Percentiles rank a stretch among this genome's conserved stretches.
Evolutionary conservation across 352 stramenopile species (phyloP).

Genomic region (Pythium aquatile): DNA sequence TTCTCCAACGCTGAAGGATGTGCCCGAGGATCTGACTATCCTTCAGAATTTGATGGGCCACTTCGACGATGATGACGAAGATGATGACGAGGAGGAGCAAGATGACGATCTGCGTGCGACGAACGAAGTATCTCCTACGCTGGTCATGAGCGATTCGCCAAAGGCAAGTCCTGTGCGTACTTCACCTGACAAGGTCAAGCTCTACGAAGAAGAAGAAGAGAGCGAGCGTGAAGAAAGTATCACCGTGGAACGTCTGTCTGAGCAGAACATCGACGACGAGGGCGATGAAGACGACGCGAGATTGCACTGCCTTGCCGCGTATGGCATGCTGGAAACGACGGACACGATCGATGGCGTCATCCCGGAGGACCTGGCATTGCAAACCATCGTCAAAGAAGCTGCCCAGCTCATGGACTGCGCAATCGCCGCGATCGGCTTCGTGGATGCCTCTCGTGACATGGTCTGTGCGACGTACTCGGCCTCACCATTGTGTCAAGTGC

Average conservation of each 20-base stretch:
- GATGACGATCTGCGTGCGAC: not conserved
- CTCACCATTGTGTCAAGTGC: conserved; percentile 22
- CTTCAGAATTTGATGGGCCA: conserved; percentile 43
- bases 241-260: conserved; percentile 1
- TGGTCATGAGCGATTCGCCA: not conserved
- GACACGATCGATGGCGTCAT: conserved; percentile 12
- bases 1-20: not conserved
- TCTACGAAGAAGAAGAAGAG: conserved; percentile 11
- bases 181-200: not conserved
- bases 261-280: conserved; percentile 28
- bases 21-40: conserved; percentile 2
- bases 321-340: conserved; percentile 47
- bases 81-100: conserved; percentile 34
- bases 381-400: conserved; percentile 52
- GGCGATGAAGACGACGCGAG: conserved; percentile 41
- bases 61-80: conserved; percentile 24
- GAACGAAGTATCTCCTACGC: not conserved
- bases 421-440: conserved; percentile 62
- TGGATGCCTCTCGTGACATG: conserved; percentile 57
- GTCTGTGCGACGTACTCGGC: conserved; percentile 49
- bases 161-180: not conserved
- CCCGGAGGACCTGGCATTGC: conserved; percentile 20
- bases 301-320: conserved; percentile 39
- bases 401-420: conserved; percentile 49
- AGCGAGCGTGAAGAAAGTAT: not conserved